These are phyloP conservation scores for Coccinonectria pachysandricola DNA, from an alignment of 2,329 filamentous ascomycete genomes.

Conservation along the genomic window DNA sequence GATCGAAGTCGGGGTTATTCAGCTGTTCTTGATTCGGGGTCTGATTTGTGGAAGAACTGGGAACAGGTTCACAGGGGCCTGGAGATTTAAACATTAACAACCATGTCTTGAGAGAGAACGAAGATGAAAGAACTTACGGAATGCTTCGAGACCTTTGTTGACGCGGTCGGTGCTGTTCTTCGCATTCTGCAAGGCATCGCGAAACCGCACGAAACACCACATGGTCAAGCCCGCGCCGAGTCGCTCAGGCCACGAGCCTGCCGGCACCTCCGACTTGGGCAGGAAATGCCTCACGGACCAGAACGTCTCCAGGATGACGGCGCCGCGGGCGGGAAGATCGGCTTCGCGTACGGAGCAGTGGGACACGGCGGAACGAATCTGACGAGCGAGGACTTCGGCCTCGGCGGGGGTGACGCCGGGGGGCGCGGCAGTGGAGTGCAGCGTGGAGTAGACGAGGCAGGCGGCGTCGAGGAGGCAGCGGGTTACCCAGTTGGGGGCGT, in stretches of 20 bases:
- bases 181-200: slow-evolving; percentile 30
- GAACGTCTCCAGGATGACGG: slow-evolving; percentile 38
- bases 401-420: slow-evolving; percentile 22
- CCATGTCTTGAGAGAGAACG: not conserved
- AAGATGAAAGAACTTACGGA: slow-evolving; percentile 15
- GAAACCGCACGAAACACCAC: slow-evolving; percentile 39
- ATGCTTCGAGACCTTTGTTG: slow-evolving; percentile 21
- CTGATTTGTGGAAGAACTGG: too few relatives aligned
- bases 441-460: slow-evolving; percentile 34
- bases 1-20: too few relatives aligned
- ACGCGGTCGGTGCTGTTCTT: slow-evolving; percentile 22
- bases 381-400: slow-evolving; percentile 20
- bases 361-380: slow-evolving; percentile 26
- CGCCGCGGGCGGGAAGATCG: slow-evolving; percentile 36
- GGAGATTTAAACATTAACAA: too few relatives aligned
- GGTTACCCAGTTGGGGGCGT: slow-evolving; percentile 40
- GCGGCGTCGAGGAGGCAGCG: slow-evolving; percentile 35
- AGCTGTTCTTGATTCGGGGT: too few relatives aligned
- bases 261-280: slow-evolving; percentile 29
- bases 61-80: too few relatives aligned
- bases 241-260: slow-evolving; percentile 33
- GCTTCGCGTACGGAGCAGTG: slow-evolving; percentile 36
- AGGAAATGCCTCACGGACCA: slow-evolving; percentile 32
- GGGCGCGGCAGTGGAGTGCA: slow-evolving; percentile 33
- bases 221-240: slow-evolving; percentile 39